phyloP scores from a whole-genome alignment of 228 moss, liverwort and hornwort genomes.

The Sphagnum fallax region DNA sequence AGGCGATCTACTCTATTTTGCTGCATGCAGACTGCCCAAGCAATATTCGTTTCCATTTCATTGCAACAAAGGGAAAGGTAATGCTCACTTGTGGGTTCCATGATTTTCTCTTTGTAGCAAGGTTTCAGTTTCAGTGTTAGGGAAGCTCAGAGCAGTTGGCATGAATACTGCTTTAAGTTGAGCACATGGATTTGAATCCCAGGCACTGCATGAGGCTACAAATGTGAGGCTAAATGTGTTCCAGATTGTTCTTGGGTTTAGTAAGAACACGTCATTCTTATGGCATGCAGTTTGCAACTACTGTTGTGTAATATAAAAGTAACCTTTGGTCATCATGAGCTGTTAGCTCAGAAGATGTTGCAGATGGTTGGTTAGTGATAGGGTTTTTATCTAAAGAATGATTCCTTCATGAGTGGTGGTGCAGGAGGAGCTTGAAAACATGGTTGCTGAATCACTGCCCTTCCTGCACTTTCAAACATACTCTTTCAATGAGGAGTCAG shows the following conservation, averaged over 20 bases:
- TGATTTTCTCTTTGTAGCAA: too few species aligned
- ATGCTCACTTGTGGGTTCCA: not conserved
- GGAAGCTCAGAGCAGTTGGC: not conserved
- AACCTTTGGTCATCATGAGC: too few species aligned
- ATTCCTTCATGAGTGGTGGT: not conserved
- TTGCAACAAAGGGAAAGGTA: slow-evolving; percentile 24
- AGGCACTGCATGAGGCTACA: too few species aligned
- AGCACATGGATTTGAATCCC: too few species aligned
- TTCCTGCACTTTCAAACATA: slow-evolving; percentile 31
- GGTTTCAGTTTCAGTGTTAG: not conserved
- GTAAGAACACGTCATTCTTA: too few species aligned
- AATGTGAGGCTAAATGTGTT: too few species aligned
- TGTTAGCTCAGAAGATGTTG: too few species aligned
- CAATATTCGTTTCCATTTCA: slow-evolving; percentile 28
- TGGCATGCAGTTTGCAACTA: too few species aligned
- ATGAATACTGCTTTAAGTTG: not conserved
- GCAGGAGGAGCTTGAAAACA: slow-evolving; percentile 25
- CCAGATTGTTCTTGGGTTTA: too few species aligned
- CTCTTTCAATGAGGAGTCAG: slow-evolving; percentile 21
- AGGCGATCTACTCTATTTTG: slow-evolving; percentile 34
- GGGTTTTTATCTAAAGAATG: too few species aligned
- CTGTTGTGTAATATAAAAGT: too few species aligned
- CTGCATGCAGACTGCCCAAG: slow-evolving; percentile 24
- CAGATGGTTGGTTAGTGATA: too few species aligned
- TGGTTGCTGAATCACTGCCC: slow-evolving; percentile 24